Evolutionary conservation across 176 grass and related monocot genomes (phyloP).

Genomic region (Oryza australiensis): DNA sequence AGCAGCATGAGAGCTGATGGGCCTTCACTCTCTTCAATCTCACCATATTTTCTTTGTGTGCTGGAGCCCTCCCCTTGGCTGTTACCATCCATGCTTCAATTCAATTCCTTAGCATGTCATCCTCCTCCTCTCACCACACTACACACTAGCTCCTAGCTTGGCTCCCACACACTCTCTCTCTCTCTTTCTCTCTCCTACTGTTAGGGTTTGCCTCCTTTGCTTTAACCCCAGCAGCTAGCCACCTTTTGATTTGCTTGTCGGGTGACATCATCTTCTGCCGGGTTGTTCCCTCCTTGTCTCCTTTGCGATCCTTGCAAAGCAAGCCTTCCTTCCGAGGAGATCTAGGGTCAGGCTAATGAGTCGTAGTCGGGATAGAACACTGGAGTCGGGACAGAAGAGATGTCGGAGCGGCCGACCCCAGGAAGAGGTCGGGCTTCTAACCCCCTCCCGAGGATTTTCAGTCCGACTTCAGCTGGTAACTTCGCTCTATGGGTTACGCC

Average conservation of each 20-base stretch:
- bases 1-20: constrained; percentile 21
- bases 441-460: no score
- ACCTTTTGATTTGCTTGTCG: constrained; percentile 22
- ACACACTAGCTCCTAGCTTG: constrained; percentile 11
- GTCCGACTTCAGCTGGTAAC: no score
- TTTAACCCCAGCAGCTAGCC: constrained; percentile 22
- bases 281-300: no score
- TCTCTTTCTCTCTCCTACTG: constrained; percentile 43
- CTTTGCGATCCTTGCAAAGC: no score
- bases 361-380: no score
- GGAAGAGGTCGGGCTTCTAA: no score
- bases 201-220: constrained; percentile 43
- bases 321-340: no score
- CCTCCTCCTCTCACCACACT: constrained; percentile 21
- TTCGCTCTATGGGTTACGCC: no score
- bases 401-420: no score
- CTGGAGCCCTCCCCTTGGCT: constrained; percentile 40
- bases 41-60: constrained; percentile 15
- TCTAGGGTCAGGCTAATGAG: no score
- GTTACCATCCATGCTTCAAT: constrained; percentile 24
- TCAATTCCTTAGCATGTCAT: constrained; percentile 34
- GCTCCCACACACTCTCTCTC: not conserved
- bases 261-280: no score
- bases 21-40: constrained; percentile 16
- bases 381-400: no score